A percentile compares a stretch with the other conserved stretches of the same genome.
These are phyloP conservation scores for Acer saccharum DNA, from an alignment of 345 rosid genomes.

Conservation along the genomic window DNA sequence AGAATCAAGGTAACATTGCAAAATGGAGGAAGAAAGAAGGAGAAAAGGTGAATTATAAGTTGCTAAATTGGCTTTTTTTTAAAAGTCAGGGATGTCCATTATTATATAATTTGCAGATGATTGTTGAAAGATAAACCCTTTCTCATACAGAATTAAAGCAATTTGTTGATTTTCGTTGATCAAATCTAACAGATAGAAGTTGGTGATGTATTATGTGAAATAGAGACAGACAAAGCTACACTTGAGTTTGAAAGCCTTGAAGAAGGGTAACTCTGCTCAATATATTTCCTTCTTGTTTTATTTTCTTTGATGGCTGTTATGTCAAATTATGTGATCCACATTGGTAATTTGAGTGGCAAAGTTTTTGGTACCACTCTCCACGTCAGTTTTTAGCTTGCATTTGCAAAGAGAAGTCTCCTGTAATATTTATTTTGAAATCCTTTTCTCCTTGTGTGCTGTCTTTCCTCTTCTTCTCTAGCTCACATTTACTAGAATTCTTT, in stretches of 20 bases:
- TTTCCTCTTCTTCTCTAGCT: conserved; percentile 1
- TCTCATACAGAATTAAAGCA: conserved; percentile 15
- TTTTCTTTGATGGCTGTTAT: not conserved
- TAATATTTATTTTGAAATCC: conserved; percentile 5
- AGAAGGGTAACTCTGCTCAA: conserved; percentile 70
- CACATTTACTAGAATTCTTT: not conserved
- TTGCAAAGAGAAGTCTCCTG: not conserved
- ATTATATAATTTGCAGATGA: conserved; percentile 24
- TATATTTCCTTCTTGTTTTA: conserved; percentile 13
- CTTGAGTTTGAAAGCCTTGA: conserved; percentile 93
- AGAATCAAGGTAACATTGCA: conserved; percentile 93
- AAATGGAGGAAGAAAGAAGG: conserved; percentile 98
- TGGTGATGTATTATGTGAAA: conserved; percentile 89
- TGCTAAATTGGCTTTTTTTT: conserved; percentile 8
- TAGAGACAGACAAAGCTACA: conserved; percentile 98
- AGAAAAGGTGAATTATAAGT: conserved; percentile 64
- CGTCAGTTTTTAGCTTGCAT: conserved; percentile 12
- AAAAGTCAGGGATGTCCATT: not conserved
- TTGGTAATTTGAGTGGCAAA: not conserved
- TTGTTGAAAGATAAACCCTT: conserved; percentile 19
- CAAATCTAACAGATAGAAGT: conserved; percentile 75
- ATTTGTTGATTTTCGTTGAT: conserved; percentile 24
- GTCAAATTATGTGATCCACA: not conserved
- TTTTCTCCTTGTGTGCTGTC: conserved; percentile 13
- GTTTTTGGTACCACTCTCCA: not conserved